Base-by-base conservation (phyloP, 805 yeast species). In the Wickerhamomyces mucosus region DNA sequence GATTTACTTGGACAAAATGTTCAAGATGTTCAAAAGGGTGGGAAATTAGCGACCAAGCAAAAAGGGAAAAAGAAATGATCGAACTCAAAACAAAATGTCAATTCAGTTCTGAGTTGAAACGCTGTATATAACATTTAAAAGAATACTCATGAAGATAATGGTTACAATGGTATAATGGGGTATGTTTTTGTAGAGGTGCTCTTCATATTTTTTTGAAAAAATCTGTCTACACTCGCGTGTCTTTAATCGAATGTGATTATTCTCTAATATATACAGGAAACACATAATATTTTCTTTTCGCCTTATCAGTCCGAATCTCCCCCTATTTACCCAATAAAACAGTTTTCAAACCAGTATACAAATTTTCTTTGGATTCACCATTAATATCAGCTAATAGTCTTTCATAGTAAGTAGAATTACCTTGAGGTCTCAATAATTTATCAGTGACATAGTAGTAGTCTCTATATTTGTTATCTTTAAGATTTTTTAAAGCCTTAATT, bases 371-470 rank as follows among this genome's bases (percentile, higher is more conserved):
- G 47, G 69, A 67, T 46, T 77, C 76, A 16, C 89, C 88, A 37
- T 67, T 63, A 26, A 86, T 68, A 51, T 84, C 94, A 18, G 67
- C 64, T 56, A 78, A 42, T 32, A 86, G 63, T 47, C 92, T 67
- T 25, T 65, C 69, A 48, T 86, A 86, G 50, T 86, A 86, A 28
- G 66, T 55, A 3, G 94, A 85, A 55, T 84, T 82, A 2, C 95
- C 95, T 46, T 78, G 76, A n/a, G 96, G 96, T 42, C 56, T 64
- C 46, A 72, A 56, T 41, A 86, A 56, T 50, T 79, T 79, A 27
- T 74, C 79, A 34, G 76, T 76, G 21, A 75, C 67, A 38, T 68
- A 62, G 51, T 81, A 82, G 47, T 73, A 73, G 36, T 69, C 68
- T 45, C 63, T 66, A 61, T 76, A 76, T 46, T 76, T 75, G 50